Evolutionary conservation across 306 rosid species (phyloP).

Genomic region (Oemleria cerasiformis): DNA sequence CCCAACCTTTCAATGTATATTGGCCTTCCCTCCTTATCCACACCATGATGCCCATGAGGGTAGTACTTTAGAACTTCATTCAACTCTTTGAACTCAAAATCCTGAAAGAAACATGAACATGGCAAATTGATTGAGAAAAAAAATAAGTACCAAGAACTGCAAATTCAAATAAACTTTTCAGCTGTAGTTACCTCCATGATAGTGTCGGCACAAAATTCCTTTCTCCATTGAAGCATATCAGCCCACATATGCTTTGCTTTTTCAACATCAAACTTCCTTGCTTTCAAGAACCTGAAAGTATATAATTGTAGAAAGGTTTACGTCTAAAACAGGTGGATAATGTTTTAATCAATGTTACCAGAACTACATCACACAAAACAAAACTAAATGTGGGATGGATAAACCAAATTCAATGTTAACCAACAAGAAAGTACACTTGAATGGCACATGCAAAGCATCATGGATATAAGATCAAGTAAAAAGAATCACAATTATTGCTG

Average conservation of each 20-base stretch:
- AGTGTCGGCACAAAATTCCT: conserved; percentile 74
- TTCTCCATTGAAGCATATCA: conserved; percentile 94
- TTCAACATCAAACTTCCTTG: conserved; percentile 87
- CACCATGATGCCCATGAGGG: conserved; percentile 95
- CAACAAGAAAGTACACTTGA: neutral
- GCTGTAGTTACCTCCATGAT: conserved; percentile 57
- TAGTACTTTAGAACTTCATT: conserved; percentile 70
- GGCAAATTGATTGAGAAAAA: conserved; percentile 10
- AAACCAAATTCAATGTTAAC: neutral
- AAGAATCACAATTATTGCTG: neutral
- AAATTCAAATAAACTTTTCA: conserved; percentile 8
- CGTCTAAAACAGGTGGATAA: neutral
- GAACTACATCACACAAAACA: conserved; percentile 4
- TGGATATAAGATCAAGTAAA: neutral
- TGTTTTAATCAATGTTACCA: neutral
- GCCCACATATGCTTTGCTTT: conserved; percentile 98
- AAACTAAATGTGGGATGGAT: neutral
- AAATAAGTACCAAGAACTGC: conserved; percentile 8
- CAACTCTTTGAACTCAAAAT: conserved; percentile 76
- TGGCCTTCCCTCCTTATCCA: conserved; percentile 98
- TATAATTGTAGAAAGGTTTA: conserved; percentile 9
- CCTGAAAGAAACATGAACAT: conserved; percentile 45
- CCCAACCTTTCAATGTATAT: conserved; percentile 94
- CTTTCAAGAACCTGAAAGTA: conserved; percentile 72
- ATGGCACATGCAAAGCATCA: neutral